Evolutionary conservation across 352 stramenopile species (phyloP).

Genomic region (Globisporangium acanthophoron): DNA sequence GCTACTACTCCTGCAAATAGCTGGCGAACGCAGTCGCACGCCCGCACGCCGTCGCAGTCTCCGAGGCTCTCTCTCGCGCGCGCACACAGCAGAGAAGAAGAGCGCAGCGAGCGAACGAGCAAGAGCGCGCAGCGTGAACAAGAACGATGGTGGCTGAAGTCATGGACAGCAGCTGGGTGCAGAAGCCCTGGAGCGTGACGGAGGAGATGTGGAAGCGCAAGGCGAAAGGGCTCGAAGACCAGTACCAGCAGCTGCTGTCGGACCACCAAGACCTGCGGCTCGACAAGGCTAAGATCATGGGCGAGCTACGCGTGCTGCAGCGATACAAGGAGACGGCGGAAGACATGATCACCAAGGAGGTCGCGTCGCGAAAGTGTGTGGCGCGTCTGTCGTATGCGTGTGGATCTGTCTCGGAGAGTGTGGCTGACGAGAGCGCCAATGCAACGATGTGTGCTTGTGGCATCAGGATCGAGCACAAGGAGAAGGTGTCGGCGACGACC

Average conservation of each 20-base stretch:
- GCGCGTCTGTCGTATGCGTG: background rate
- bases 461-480: constrained; percentile 56
- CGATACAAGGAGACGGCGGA: constrained; percentile 71
- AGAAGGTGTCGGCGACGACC: constrained; percentile 52
- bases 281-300: constrained; percentile 61
- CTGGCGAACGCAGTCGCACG: too few species aligned
- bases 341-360: constrained; percentile 53
- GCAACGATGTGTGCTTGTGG: background rate
- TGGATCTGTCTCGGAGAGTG: background rate
- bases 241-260: constrained; percentile 59
- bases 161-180: constrained; percentile 38
- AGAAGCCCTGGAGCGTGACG: constrained; percentile 67
- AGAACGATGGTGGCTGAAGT: constrained; percentile 30
- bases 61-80: background rate
- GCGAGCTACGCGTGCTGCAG: constrained; percentile 59
- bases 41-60: background rate
- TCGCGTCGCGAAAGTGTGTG: constrained; percentile 45
- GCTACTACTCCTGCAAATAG: too few species aligned
- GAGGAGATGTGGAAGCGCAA: constrained; percentile 79
- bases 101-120: background rate
- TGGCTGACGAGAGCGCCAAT: background rate
- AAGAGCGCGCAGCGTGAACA: background rate
- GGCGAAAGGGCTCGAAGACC: constrained; percentile 56
- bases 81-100: background rate
- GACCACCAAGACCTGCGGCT: constrained; percentile 68